Evolutionary conservation across 257 asterid species (phyloP).

Genomic region (Verbascum thapsus): DNA sequence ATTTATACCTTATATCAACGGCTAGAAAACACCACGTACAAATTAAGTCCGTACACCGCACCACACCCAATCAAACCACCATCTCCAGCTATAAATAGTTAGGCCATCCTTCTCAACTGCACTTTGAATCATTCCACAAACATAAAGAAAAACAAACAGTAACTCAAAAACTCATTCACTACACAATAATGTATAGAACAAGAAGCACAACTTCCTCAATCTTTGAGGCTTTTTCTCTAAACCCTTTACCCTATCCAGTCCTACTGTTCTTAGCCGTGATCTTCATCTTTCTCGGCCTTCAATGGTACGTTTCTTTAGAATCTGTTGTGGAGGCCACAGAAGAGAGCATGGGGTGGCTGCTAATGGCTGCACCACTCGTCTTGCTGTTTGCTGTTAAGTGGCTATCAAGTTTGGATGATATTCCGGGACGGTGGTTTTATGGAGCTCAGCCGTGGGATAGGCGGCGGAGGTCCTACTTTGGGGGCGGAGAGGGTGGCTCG

Average conservation of each 20-base stretch:
- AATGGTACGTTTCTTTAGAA: conserved; percentile 80
- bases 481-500: conserved; percentile 52
- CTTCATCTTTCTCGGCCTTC: conserved; percentile 70
- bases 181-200: conserved; percentile 38
- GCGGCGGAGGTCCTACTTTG: conserved; percentile 35
- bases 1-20: conserved; percentile 6
- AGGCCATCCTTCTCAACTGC: conserved; percentile 42
- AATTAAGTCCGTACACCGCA: conserved; percentile 2
- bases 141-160: not conserved
- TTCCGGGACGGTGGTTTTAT: conserved; percentile 40
- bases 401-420: conserved; percentile 52
- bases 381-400: conserved; percentile 56
- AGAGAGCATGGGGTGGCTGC: conserved; percentile 76
- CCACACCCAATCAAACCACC: conserved; percentile 22
- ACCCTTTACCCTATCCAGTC: conserved; percentile 81
- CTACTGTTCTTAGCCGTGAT: conserved; percentile 62
- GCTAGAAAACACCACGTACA: conserved; percentile 5
- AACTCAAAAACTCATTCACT: not conserved
- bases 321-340: conserved; percentile 69
- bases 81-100: conserved; percentile 31
- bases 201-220: conserved; percentile 54
- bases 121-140: conserved; percentile 34
- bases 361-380: conserved; percentile 61
- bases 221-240: conserved; percentile 49
- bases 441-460: conserved; percentile 54